Base-by-base conservation (phyloP, 257 asterid genomes). In the Solanum phureja region DNA sequence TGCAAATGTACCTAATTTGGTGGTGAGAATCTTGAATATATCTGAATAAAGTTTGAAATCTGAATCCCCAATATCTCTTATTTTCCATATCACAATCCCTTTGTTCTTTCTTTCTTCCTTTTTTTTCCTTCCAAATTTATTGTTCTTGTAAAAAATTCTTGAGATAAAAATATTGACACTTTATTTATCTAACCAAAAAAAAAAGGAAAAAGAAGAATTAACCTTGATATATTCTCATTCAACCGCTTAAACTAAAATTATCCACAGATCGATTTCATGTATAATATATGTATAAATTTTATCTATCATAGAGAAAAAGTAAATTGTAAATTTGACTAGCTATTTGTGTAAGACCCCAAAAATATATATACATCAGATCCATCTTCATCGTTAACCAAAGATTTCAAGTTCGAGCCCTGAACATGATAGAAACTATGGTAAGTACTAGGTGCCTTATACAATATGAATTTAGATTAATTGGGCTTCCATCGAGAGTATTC, bases 391-490 rank as follows among this genome's bases (percentile, higher is more conserved):
- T 72, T 72, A 68, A 3, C 1, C 1, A 71, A 0, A 71, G 2
- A 0, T 72, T 1, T 33, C 14, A 0, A 33, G 3, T 72, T 72
- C 0, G 2, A 72, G 0, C 1, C 3, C 5, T 8, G 1, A 16
- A 2, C 10, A 18, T 34, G 3, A 4, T 1, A 16, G 0, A 33
- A 33, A 4, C 1, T 7, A 3, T 16, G 6, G 5, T 69, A 14
- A 1, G 8, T 2, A 18, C 0, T 69, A 69, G 23, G 2, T 9
- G 1, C 3, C 42, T 72, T 72, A 16, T 2, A 2, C 24, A 8
- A 72, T 8, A 8, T 1, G 5, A 9, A 73, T 73, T 33, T 7
- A 33, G 11, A 71, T 33, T 31, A 31, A 16, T 16, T 33, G 1
- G 0, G 2, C 40, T 14, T 9, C 7, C 5, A 1, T 71, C 8